These are phyloP conservation scores for Eucalyptus camaldulensis DNA, from an alignment of 345 rosid genomes.

Conservation along the genomic window DNA sequence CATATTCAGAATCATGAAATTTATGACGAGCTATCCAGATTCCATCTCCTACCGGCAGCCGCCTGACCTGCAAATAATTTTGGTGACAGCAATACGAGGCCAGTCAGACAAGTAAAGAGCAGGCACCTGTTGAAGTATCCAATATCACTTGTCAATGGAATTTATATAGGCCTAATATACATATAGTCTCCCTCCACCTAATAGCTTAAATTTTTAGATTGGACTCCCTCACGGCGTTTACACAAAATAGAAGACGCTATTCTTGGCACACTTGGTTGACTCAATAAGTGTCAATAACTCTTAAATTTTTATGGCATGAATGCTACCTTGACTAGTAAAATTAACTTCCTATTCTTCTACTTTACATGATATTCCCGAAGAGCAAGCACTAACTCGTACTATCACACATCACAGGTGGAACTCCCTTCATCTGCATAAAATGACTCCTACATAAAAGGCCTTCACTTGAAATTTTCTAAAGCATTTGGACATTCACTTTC, in stretches of 20 bases:
- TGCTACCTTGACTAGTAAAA: neutral
- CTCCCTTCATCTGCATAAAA: neutral
- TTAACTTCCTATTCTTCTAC: neutral
- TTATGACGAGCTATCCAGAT: slow-evolving; percentile 92
- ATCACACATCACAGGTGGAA: neutral
- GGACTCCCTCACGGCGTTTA: neutral
- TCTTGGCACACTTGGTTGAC: neutral
- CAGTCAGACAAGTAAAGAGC: neutral
- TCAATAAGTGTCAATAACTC: neutral
- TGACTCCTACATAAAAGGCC: neutral
- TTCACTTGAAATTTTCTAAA: neutral
- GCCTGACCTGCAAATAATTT: slow-evolving; percentile 45
- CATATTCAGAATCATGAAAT: slow-evolving; percentile 42
- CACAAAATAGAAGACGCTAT: neutral
- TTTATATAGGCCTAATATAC: neutral
- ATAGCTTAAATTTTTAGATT: neutral
- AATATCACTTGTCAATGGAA: neutral
- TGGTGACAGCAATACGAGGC: neutral
- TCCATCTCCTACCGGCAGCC: slow-evolving; percentile 85
- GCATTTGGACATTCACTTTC: neutral
- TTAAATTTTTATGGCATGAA: neutral
- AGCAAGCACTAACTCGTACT: neutral
- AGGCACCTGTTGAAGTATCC: neutral
- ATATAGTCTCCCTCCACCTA: neutral
- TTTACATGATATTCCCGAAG: neutral